Percentiles rank a stretch among this genome's conserved stretches.
Conservation (phyloP, 306 rosid genomes). For the Pterocarpus macrocarpus region DNA sequence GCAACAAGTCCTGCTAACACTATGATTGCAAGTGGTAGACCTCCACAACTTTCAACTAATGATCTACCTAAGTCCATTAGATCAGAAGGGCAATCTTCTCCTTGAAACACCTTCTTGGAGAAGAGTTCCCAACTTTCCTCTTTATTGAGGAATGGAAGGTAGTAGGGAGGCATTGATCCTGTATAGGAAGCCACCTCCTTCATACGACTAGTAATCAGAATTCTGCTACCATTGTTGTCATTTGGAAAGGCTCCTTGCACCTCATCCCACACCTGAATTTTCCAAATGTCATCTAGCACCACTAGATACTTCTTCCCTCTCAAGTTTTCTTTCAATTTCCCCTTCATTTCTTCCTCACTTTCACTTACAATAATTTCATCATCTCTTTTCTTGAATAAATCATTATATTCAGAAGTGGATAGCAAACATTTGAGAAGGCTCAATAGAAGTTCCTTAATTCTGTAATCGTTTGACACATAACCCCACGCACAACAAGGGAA, state of each 20-base stretch:
- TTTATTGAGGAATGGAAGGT: background rate
- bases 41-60: conserved; percentile 9
- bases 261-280: background rate
- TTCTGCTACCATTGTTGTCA: conserved; percentile 21
- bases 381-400: background rate
- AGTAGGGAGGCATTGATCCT: background rate
- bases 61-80: background rate
- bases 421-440: background rate
- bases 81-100: background rate
- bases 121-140: conserved; percentile 40
- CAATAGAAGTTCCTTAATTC: background rate
- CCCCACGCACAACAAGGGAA: conserved; percentile 24
- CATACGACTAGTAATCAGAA: conserved; percentile 7
- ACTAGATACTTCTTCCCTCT: background rate
- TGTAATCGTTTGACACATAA: background rate
- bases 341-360: background rate
- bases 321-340: background rate
- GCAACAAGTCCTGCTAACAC: conserved; percentile 5
- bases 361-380: too few relatives aligned
- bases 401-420: background rate
- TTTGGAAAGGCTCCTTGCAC: background rate
- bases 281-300: conserved; percentile 38
- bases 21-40: conserved; percentile 24
- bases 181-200: background rate
- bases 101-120: conserved; percentile 15